phyloP scores from a whole-genome alignment of 2,329 filamentous ascomycete species.

The Sphaerulina populicola region DNA sequence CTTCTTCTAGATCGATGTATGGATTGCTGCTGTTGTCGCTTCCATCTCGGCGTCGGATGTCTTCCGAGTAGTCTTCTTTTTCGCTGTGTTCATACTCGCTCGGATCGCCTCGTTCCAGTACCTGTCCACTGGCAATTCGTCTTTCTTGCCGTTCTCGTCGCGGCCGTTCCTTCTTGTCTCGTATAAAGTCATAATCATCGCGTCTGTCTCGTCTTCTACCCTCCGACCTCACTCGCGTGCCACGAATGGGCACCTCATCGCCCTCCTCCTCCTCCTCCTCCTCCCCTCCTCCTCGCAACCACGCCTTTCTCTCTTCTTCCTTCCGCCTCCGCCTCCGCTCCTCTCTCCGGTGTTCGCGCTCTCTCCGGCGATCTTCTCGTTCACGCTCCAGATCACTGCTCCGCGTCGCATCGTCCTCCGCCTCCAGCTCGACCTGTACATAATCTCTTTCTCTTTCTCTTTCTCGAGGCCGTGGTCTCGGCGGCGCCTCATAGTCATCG shows the following conservation, averaged over 20 bases:
- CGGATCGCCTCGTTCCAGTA: constrained; percentile 34
- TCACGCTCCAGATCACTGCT: constrained; percentile 28
- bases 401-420: constrained; percentile 16
- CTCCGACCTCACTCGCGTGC: constrained; percentile 1
- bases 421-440: constrained; percentile 27
- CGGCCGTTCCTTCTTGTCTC: constrained; percentile 25
- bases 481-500: constrained; percentile 38
- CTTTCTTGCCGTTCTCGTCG: constrained; percentile 28
- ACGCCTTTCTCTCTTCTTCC: constrained; percentile 34
- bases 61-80: constrained; percentile 35
- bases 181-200: constrained; percentile 15
- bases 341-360: constrained; percentile 23
- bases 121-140: constrained; percentile 41
- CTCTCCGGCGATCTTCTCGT: constrained; percentile 32
- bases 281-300: constrained; percentile 26
- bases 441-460: constrained; percentile 25
- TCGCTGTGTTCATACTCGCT: constrained; percentile 32
- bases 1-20: constrained; percentile 31
- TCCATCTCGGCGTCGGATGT: constrained; percentile 38
- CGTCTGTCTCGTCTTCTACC: constrained; percentile 3
- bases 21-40: constrained; percentile 31
- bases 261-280: constrained; percentile 29
- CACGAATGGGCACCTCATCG: constrained; percentile 22
- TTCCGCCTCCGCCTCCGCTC: constrained; percentile 36
- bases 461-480: constrained; percentile 39